Base-by-base conservation (phyloP, 371 early-diverging fungal genomes). In the Choanephora cucurbitarum region DNA sequence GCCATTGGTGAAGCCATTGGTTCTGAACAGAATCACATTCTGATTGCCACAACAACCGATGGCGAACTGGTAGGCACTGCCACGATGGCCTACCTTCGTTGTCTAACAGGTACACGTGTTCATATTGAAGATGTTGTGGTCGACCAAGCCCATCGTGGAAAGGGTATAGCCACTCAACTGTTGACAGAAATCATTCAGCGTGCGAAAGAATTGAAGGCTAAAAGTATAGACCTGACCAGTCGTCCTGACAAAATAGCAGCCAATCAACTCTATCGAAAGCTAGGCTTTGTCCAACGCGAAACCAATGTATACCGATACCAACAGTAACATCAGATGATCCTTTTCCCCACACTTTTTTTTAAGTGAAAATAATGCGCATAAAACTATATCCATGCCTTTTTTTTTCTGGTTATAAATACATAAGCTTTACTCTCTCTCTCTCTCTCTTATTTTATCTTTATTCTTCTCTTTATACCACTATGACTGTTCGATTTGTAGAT, bases 121-220 rank as follows among this genome's bases (percentile, higher is more conserved):
- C 80, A 76, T 61, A 69, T 76, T 28, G 80, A 79, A 49, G 80
- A 79, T 46, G 76, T 79, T 2, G 62, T 76, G 7, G 75, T 76
- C 2, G 66, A 68, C 44, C 15, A 39, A 15, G 40, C 37, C 11
- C 61, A 60, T 14, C 62, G 69, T 4, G 59, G 67, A 7, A 61
- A 70, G 58, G 80, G 80, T 9, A 60, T 76, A 15, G 80, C 67
- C 5, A 28, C 37, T 13, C 60, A 59, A 5, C 37, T 18, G 1
- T 45, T 79, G 5, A 39, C 76, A n/a, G 60, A 70, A 34, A 66
- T 64, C 17, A 63, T 74, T 17, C 24, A 57, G n/a, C 52, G 58
- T 39, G 70, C 69, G 40, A 49, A 61, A 32, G 39, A 49, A 13
- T 17, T 64, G n/a, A 9, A 51, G 15, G 74, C 73, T 9, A 67